Conservation (phyloP, 805 yeast species). For the Wickerhamiella qilinensis region DNA sequence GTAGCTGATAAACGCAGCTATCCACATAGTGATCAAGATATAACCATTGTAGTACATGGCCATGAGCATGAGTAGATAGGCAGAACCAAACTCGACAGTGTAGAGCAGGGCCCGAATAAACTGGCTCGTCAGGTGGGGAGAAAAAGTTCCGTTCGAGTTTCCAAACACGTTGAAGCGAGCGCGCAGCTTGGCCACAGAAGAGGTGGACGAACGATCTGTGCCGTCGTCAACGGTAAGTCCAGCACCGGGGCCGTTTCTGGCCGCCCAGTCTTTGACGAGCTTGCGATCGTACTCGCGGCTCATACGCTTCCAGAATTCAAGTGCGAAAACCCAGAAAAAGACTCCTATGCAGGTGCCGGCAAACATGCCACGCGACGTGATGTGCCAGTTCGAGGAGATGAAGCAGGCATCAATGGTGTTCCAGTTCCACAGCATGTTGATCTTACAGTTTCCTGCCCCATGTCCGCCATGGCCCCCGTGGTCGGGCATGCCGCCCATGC, state of each 20-base stretch:
- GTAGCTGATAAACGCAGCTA: constrained; percentile 47
- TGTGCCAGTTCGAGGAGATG: constrained; percentile 48
- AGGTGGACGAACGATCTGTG: not conserved
- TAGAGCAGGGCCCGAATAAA: constrained; percentile 32
- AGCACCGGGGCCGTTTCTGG: constrained; percentile 2
- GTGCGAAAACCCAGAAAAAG: constrained; percentile 37
- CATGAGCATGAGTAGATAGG: constrained; percentile 51
- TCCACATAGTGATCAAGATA: constrained; percentile 42
- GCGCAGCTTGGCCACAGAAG: not conserved
- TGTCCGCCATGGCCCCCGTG: constrained; percentile 9
- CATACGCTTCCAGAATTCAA: constrained; percentile 41
- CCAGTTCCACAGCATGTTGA: constrained; percentile 60
- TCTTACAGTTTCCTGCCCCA: constrained; percentile 18
- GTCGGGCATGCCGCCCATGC: constrained; percentile 7
- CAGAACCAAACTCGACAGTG: constrained; percentile 45
- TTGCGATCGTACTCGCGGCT: constrained; percentile 29
- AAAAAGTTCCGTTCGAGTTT: not conserved
- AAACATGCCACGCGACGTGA: constrained; percentile 39
- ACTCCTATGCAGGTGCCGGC: constrained; percentile 67
- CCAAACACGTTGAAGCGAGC: not conserved
- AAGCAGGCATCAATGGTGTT: constrained; percentile 51
- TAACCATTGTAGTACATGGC: constrained; percentile 67
- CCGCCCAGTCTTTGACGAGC: constrained; percentile 13
- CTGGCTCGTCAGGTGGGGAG: constrained; percentile 36
- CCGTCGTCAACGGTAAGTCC: not conserved